Evolutionary conservation across 495 filamentous ascomycete genomes (phyloP).

Genomic region (Neurospora pannonica): DNA sequence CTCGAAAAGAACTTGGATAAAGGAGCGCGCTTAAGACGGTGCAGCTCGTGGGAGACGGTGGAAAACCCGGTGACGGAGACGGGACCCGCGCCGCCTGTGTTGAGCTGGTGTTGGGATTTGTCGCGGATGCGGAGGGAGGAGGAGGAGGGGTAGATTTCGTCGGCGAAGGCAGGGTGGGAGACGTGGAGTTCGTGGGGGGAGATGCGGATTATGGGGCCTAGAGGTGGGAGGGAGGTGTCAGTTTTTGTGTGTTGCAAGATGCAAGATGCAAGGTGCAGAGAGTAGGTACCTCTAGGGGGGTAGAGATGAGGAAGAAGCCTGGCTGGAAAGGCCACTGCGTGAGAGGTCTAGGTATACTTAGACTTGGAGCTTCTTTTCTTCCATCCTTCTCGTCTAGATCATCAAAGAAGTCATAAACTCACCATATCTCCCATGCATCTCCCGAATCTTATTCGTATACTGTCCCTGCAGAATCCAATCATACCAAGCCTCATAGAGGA

Average conservation of each 20-base stretch:
- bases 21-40: slow-evolving; percentile 28
- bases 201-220: slow-evolving; percentile 30
- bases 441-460: slow-evolving; percentile 36
- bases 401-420: neutral
- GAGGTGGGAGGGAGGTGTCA: too few species aligned
- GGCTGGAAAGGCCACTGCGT: too few species aligned
- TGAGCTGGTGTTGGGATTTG: slow-evolving; percentile 19
- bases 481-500: slow-evolving; percentile 43
- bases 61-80: slow-evolving; percentile 29
- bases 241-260: too few species aligned
- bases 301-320: neutral
- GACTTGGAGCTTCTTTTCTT: neutral
- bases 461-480: slow-evolving; percentile 35
- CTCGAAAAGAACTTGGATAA: slow-evolving; percentile 38
- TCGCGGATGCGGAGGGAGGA: slow-evolving; percentile 16
- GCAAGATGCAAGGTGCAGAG: too few species aligned
- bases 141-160: slow-evolving; percentile 26
- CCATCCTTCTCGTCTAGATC: too few species aligned
- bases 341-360: too few species aligned
- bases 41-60: slow-evolving; percentile 38
- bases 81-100: slow-evolving; percentile 9
- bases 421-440: slow-evolving; percentile 40
- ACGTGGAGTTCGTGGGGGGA: slow-evolving; percentile 27
- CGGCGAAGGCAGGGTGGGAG: slow-evolving; percentile 17
- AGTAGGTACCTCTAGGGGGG: neutral